Percentiles rank a stretch among this genome's conserved stretches.
These are phyloP conservation scores for Acanthamoeba lenticulata DNA, from an alignment of 208 protist species.

Conservation along the genomic window DNA sequence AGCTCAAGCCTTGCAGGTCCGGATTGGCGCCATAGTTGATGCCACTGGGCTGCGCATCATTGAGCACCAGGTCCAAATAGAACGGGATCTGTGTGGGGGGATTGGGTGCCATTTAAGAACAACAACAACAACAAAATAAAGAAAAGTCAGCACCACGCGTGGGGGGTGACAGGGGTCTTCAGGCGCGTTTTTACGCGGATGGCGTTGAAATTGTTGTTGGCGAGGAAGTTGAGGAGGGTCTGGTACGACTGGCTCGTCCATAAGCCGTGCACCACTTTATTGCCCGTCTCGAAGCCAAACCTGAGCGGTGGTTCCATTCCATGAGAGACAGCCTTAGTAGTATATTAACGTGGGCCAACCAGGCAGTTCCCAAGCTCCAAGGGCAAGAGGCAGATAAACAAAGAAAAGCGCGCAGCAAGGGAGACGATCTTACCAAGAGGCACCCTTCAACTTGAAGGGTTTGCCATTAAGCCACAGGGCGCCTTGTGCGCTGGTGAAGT, in stretches of 20 bases:
- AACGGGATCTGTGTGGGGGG: constrained; percentile 64
- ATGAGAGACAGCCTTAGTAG: not conserved
- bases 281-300: constrained; percentile 77
- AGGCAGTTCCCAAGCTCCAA: too few relatives aligned
- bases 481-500: constrained; percentile 68
- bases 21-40: constrained; percentile 71
- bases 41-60: constrained; percentile 67
- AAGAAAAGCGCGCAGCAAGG: not conserved
- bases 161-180: not conserved
- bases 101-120: not conserved
- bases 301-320: not conserved
- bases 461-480: constrained; percentile 70
- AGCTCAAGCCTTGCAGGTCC: constrained; percentile 50
- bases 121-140: too few relatives aligned
- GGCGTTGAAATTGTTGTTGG: constrained; percentile 60
- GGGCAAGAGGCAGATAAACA: too few relatives aligned
- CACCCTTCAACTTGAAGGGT: constrained; percentile 75
- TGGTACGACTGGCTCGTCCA: not conserved
- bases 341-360: too few relatives aligned
- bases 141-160: not conserved
- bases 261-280: constrained; percentile 3
- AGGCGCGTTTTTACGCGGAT: not conserved
- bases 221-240: constrained; percentile 61
- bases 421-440: constrained; percentile 48
- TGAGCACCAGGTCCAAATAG: constrained; percentile 70